Evolutionary conservation across 345 rosid genomes (phyloP).

Genomic region (Syzygium jambos): DNA sequence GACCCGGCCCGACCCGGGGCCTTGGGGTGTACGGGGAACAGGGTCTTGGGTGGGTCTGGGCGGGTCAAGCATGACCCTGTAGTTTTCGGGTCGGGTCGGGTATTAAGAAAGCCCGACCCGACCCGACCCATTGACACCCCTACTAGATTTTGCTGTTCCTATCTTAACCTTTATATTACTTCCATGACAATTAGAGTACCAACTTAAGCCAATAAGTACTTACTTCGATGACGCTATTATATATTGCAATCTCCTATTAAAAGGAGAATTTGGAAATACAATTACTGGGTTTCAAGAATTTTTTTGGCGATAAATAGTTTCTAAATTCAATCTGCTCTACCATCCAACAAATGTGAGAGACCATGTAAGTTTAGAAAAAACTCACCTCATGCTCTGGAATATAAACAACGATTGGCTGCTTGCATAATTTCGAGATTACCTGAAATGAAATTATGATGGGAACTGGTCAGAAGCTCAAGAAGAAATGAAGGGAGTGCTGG

Average conservation of each 20-base stretch:
- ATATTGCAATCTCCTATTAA: background rate
- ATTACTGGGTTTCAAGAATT: background rate
- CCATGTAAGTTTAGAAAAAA: background rate
- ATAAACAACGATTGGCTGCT: slow-evolving; percentile 68
- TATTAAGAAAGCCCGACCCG: too few species aligned
- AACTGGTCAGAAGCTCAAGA: background rate
- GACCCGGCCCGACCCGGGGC: too few species aligned
- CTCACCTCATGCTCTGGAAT: slow-evolving; percentile 84
- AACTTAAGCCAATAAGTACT: background rate
- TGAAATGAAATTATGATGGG: slow-evolving; percentile 9
- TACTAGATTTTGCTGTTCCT: background rate
- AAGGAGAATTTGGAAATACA: background rate
- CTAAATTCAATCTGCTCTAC: background rate
- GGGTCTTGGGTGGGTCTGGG: too few species aligned
- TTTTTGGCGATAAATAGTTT: background rate
- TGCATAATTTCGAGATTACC: slow-evolving; percentile 79
- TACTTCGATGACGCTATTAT: background rate
- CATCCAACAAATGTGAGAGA: background rate
- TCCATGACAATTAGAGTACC: background rate
- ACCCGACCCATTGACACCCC: too few species aligned
- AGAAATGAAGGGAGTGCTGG: background rate
- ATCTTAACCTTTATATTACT: background rate
- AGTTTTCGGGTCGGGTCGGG: too few species aligned
- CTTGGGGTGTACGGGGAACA: too few species aligned
- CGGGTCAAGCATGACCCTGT: too few species aligned